phyloP scores from a whole-genome alignment of 176 grass and related monocot species.

The Hsuehochloa calcarea region DNA sequence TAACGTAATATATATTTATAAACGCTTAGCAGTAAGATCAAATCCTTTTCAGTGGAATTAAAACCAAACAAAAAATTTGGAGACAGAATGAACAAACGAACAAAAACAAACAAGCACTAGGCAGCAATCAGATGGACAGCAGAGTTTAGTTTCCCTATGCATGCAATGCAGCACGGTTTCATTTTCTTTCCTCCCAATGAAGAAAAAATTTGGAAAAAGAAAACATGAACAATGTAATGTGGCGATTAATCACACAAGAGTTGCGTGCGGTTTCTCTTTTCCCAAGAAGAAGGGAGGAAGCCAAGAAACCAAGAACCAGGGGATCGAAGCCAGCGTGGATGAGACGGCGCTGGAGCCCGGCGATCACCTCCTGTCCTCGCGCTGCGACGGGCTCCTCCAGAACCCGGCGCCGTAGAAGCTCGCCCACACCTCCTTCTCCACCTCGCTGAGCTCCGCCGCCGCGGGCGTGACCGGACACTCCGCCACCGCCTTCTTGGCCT shows the following conservation, averaged over 20 bases:
- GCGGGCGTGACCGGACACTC: neutral
- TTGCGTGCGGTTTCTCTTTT: neutral
- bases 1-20: neutral
- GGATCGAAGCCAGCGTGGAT: neutral
- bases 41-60: neutral
- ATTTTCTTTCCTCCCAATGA: slow-evolving; percentile 2
- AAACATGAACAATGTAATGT: neutral
- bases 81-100: neutral
- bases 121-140: neutral
- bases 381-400: slow-evolving; percentile 76
- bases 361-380: slow-evolving; percentile 37
- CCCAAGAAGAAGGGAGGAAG: slow-evolving; percentile 2
- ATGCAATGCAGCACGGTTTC: neutral
- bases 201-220: slow-evolving; percentile 10
- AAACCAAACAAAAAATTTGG: neutral
- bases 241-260: neutral
- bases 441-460: slow-evolving; percentile 32
- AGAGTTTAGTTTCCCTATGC: neutral
- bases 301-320: slow-evolving; percentile 1
- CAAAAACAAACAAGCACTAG: neutral
- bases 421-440: slow-evolving; percentile 60
- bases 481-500: neutral
- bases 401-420: slow-evolving; percentile 78
- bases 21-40: neutral
- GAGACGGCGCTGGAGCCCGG: neutral